Base-by-base conservation (phyloP, 208 protist genomes). In the Acanthamoeba royreba region DNA sequence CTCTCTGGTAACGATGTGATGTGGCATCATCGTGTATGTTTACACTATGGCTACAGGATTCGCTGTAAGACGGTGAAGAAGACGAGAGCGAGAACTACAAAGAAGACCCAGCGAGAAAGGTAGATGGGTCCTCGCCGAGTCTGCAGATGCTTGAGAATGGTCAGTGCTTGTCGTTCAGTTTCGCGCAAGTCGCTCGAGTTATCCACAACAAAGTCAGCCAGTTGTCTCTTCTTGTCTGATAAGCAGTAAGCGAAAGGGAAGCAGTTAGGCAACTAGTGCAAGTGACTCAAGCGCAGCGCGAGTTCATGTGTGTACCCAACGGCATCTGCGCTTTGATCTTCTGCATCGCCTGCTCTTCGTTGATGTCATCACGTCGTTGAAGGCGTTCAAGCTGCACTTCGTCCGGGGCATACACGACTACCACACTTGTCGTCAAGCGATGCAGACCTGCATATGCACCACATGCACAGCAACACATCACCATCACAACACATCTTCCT, bases 241-340 rank as follows among this genome's bases (percentile, higher is more conserved):
- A n/a, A n/a, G n/a, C n/a, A n/a, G n/a, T n/a, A n/a, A n/a, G n/a
- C n/a, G n/a, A n/a, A n/a, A n/a, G n/a, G n/a, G n/a, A n/a, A n/a
- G n/a, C 55, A 55, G 9, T 55, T 55, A 55, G 9, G 55, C n/a
- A n/a, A n/a, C n/a, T n/a, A n/a, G n/a, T n/a, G n/a, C n/a, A n/a
- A n/a, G n/a, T 28, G 55, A 28, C 11, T 5, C 5, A n/a, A 66
- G 55, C 9, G 55, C 1, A 7, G 3, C 22, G 28, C 28, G 25
- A 9, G 58, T n/a, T 42, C 58, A 35, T 35, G 58, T 35, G 31
- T 0, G 9, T 40, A 87, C 47, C 77, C 13, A 87, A 35, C 1
- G 77, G 77, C 85, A 91, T 91, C 85, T 91, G 85, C 31, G 40
- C 43, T 33, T 91, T 46, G 53, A 91, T 72, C 33, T 72, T 61